Evolutionary conservation across 768 basidiomycete genomes (phyloP), one percentile per base, ranked within the genome.

Genomic region (Hebeloma cylindrosporum): DNA sequence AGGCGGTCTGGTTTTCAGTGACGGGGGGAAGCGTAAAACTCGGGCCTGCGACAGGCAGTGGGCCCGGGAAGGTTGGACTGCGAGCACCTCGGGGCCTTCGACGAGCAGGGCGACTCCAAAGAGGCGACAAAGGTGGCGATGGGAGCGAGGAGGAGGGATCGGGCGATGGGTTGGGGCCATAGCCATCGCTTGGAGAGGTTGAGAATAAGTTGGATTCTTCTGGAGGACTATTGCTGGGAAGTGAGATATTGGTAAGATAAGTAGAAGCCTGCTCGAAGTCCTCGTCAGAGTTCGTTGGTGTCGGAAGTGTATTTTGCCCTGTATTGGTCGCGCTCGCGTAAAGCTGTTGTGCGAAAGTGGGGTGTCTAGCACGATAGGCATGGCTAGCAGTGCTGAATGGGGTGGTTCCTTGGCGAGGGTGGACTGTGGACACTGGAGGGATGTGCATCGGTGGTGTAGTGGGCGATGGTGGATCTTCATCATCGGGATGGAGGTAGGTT

Each of bases 261-360:
- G 11, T 6, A 8, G 27, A 25, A 35, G 4, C 31, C 20, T 34
- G 16, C 11, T 4, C 11, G 14, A 9, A 18, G n/a, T n/a, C 9
- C 9, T 29, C 21, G 29, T 32, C 9, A 18, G 17, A 21, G 3
- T 21, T 22, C 5, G 31, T 11, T n/a, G 43, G 33, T 17, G 25
- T 42, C 3, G 47, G 40, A 11, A 29, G 41, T 25, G 31, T 36
- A 13, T 30, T 38, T 13, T 38, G 13, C 11, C 50, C 42, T 1
- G 53, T 48, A n/a, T n/a, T n/a, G n/a, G n/a, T n/a, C n/a, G n/a
- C n/a, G 21, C 46, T 54, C 17, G 53, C 53, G 35, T 54, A 54
- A 13, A 54, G 43, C 30, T 48, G 40, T 42, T 54, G 53, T 3
- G 53, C 53, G 30, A 54, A 26, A 18, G 27, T 47, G 7, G 22